These are phyloP conservation scores for Phoenix roebelenii DNA, from an alignment of 176 grass and related monocot genomes.

Conservation along the genomic window DNA sequence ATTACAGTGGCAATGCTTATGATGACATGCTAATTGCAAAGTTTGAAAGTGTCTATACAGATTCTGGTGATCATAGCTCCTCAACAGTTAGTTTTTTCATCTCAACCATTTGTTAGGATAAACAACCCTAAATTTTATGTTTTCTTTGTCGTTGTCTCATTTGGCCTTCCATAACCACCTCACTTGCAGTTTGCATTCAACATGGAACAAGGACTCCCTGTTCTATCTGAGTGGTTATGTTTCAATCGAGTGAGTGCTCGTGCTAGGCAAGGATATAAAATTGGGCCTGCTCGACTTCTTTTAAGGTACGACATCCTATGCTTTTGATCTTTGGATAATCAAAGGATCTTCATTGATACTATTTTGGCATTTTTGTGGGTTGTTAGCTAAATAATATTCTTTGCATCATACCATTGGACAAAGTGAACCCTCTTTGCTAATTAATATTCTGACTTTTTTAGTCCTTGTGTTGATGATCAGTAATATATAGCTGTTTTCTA, in stretches of 20 bases:
- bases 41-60: slow-evolving; percentile 82
- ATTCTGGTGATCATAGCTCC: slow-evolving; percentile 74
- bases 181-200: slow-evolving; percentile 69
- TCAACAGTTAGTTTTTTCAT: slow-evolving; percentile 52
- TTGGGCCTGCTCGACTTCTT: slow-evolving; percentile 73
- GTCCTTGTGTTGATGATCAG: too few relatives aligned
- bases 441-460: too few relatives aligned
- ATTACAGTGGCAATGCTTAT: slow-evolving; percentile 69
- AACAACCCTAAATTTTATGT: too few relatives aligned
- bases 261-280: slow-evolving; percentile 57
- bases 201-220: slow-evolving; percentile 75
- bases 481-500: too few relatives aligned
- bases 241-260: slow-evolving; percentile 77
- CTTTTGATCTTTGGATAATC: neutral
- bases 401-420: too few relatives aligned
- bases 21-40: slow-evolving; percentile 80
- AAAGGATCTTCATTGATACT: neutral
- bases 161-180: neutral
- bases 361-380: too few relatives aligned
- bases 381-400: too few relatives aligned
- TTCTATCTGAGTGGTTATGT: slow-evolving; percentile 73
- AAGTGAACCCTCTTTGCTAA: too few relatives aligned
- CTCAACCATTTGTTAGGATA: neutral
- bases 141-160: slow-evolving; percentile 9
- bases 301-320: slow-evolving; percentile 37